Evolutionary conservation across 768 basidiomycete genomes (phyloP).

Genomic region (Hydnomerulius pinastri): DNA sequence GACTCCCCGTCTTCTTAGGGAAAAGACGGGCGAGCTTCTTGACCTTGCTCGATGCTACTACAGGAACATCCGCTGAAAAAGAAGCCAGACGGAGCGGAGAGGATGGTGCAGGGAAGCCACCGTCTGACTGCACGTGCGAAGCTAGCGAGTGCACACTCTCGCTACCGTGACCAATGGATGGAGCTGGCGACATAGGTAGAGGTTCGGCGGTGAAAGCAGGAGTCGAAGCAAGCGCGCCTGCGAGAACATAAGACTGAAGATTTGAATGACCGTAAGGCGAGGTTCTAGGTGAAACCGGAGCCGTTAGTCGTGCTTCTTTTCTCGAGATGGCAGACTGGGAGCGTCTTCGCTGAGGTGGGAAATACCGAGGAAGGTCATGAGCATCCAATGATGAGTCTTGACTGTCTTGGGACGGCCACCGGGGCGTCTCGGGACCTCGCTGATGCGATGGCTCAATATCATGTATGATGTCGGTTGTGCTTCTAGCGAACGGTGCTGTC

Average conservation of each 20-base stretch:
- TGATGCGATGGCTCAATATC: conserved; percentile 3
- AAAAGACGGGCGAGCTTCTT: conserved; percentile 30
- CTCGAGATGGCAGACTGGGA: conserved; percentile 36
- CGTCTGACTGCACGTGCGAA: conserved; percentile 21
- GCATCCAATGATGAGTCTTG: conserved; percentile 4
- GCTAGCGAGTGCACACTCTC: conserved; percentile 29
- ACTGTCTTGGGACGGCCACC: conserved; percentile 9
- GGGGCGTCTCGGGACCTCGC: conserved; percentile 14
- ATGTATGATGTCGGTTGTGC: conserved; percentile 21
- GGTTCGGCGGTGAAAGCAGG: conserved; percentile 31
- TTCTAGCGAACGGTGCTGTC: conserved; percentile 26
- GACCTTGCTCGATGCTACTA: conserved; percentile 21
- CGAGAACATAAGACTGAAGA: conserved; percentile 27
- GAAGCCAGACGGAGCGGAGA: conserved; percentile 27
- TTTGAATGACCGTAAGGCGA: conserved; percentile 35
- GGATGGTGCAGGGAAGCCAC: conserved; percentile 23
- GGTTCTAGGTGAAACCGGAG: conserved; percentile 26
- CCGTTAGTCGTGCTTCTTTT: conserved; percentile 28
- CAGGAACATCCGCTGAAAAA: conserved; percentile 25
- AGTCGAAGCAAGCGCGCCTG: conserved; percentile 26
- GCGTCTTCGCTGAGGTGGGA: conserved; percentile 33
- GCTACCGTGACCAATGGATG: conserved; percentile 25
- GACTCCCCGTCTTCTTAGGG: conserved; percentile 35
- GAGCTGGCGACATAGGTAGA: conserved; percentile 25
- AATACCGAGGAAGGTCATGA: conserved; percentile 10